phyloP scores from a whole-genome alignment of 23 red algal genomes.

The Gracilaria gracilis region DNA sequence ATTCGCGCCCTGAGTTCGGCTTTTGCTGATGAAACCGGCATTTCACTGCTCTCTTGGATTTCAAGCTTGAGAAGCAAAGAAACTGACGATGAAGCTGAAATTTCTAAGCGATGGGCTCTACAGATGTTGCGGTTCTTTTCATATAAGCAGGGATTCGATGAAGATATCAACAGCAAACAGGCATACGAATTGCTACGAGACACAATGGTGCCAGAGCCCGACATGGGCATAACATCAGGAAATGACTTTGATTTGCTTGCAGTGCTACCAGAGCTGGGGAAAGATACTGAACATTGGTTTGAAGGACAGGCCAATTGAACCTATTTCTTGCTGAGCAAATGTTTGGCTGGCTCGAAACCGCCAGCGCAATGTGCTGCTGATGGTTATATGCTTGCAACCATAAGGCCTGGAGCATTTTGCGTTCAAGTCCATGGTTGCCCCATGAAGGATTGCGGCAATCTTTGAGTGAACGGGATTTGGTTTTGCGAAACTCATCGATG shows the following conservation, averaged over 20 bases:
- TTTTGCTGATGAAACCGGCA: slow-evolving; percentile 47
- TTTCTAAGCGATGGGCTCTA: slow-evolving; percentile 21
- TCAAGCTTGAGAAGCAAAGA: background rate
- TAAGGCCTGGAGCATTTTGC: slow-evolving; percentile 11
- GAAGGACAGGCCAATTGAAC: background rate
- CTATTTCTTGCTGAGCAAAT: slow-evolving; percentile 44
- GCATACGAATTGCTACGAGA: slow-evolving; percentile 3
- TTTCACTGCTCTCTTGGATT: slow-evolving; percentile 13
- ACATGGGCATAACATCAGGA: background rate
- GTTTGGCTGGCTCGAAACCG: slow-evolving; percentile 26
- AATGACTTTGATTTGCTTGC: background rate
- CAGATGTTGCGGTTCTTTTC: slow-evolving; percentile 9
- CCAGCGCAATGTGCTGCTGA: slow-evolving; percentile 45
- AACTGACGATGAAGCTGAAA: background rate
- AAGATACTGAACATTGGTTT: slow-evolving; percentile 56
- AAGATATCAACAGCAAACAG: background rate
- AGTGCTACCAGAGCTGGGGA: background rate
- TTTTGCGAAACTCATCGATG: slow-evolving; percentile 40
- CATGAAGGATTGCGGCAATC: background rate
- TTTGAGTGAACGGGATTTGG: background rate
- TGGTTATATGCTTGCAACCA: slow-evolving; percentile 22
- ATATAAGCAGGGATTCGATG: background rate
- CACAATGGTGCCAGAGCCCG: background rate
- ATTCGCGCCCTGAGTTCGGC: slow-evolving; percentile 20
- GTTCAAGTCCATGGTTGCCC: background rate